Evolutionary conservation across 176 grass and related monocot species (phyloP).

Genomic region (Aegilops bicornis): DNA sequence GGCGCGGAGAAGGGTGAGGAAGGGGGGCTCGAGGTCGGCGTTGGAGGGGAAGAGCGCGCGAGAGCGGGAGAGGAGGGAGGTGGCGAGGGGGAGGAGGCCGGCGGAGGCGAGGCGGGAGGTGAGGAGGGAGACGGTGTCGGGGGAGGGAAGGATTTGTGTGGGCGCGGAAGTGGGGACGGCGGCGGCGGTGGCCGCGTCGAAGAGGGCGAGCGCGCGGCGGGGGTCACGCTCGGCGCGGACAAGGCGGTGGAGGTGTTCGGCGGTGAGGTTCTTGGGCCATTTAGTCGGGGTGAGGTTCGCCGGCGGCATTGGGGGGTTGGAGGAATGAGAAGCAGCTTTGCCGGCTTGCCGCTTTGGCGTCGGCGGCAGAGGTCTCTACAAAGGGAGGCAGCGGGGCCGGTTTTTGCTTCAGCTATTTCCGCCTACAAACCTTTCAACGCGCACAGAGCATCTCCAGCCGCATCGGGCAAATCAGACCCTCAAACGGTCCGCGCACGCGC

Average conservation of each 20-base stretch:
- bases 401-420: too few species aligned
- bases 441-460: too few species aligned
- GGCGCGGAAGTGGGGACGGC: slow-evolving; percentile 28
- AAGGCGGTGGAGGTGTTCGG: slow-evolving; percentile 58
- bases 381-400: background rate
- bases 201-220: slow-evolving; percentile 62
- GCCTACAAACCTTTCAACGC: too few species aligned
- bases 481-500: too few species aligned
- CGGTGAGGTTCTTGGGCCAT: slow-evolving; percentile 65
- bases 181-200: slow-evolving; percentile 67
- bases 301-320: slow-evolving; percentile 22
- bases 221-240: slow-evolving; percentile 55
- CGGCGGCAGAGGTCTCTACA: background rate
- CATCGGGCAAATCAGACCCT: too few species aligned
- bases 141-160: slow-evolving; percentile 31
- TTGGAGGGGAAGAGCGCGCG: slow-evolving; percentile 38
- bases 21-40: slow-evolving; percentile 45
- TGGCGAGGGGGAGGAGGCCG: slow-evolving; percentile 52
- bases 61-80: slow-evolving; percentile 58
- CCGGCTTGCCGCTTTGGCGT: too few species aligned
- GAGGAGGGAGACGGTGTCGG: slow-evolving; percentile 54
- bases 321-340: background rate
- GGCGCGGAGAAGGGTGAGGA: slow-evolving; percentile 71
- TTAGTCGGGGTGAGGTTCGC: slow-evolving; percentile 25
- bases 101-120: slow-evolving; percentile 77